A percentile compares a stretch with the other conserved stretches of the same genome.
Evolutionary conservation across 768 basidiomycete genomes (phyloP).

Genomic region (Tylopilus cervinicoccineus): DNA sequence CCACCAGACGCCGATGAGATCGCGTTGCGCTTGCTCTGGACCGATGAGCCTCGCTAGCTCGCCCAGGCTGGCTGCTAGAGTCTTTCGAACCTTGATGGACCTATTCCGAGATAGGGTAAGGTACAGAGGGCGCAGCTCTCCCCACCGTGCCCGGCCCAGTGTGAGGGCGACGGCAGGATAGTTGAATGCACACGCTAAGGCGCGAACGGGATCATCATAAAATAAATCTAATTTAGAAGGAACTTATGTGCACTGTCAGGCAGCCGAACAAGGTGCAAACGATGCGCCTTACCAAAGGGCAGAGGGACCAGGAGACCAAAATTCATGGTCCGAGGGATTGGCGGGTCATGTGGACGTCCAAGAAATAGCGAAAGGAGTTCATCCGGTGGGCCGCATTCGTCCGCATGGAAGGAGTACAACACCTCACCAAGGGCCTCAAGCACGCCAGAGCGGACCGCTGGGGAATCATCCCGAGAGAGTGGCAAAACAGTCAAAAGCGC

Average conservation of each 20-base stretch:
- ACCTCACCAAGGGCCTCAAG: constrained; percentile 90
- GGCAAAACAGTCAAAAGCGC: constrained; percentile 62
- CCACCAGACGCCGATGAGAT: constrained; percentile 73
- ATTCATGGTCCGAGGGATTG: constrained; percentile 29
- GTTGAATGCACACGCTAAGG: constrained; percentile 83
- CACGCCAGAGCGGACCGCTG: constrained; percentile 71
- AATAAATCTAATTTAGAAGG: constrained; percentile 39
- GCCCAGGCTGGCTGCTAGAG: constrained; percentile 84
- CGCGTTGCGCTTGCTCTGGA: constrained; percentile 55
- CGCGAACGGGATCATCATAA: constrained; percentile 64
- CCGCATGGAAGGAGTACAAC: constrained; percentile 73
- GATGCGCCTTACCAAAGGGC: constrained; percentile 18
- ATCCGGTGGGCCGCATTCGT: constrained; percentile 59
- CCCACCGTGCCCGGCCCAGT: constrained; percentile 74
- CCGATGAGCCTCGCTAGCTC: constrained; percentile 88
- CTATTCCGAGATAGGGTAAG: constrained; percentile 57
- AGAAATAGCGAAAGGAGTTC: constrained; percentile 77
- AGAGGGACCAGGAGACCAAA: constrained; percentile 5
- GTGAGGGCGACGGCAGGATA: constrained; percentile 88
- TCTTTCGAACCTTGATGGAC: constrained; percentile 63
- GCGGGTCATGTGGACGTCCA: constrained; percentile 47
- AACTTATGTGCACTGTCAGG: constrained; percentile 16
- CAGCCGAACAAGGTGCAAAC: not conserved
- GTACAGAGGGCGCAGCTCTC: constrained; percentile 65
- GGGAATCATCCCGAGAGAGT: constrained; percentile 59